A percentile compares a stretch with the other conserved stretches of the same genome.
Evolutionary conservation across 169 alveolate genomes (phyloP).

Genomic region (Blepharisma undulans): DNA sequence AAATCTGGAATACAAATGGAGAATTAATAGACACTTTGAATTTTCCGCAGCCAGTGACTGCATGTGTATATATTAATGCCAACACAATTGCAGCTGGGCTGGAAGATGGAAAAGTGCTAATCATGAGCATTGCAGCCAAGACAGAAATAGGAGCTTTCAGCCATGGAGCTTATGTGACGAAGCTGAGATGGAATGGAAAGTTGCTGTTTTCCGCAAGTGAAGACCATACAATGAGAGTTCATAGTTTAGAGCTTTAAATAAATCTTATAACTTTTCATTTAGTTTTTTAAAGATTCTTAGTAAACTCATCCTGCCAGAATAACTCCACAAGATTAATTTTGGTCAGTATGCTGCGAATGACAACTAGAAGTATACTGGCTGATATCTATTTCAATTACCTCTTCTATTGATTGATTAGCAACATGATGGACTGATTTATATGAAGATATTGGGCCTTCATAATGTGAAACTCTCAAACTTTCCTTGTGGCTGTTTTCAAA

Average conservation of each 20-base stretch:
- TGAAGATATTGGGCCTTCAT: neutral
- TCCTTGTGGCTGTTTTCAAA: neutral
- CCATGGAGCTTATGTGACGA: neutral
- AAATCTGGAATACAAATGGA: constrained; percentile 40
- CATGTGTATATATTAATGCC: neutral
- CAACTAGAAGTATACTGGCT: neutral
- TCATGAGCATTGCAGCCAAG: neutral
- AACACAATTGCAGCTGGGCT: constrained; percentile 12
- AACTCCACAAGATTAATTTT: neutral
- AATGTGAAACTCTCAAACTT: neutral
- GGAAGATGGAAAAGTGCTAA: neutral
- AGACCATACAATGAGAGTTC: neutral
- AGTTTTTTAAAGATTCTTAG: too few relatives aligned
- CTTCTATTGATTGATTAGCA: neutral
- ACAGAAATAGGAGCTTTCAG: neutral
- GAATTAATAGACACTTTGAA: constrained; percentile 19
- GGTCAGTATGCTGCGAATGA: neutral
- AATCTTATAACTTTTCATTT: neutral
- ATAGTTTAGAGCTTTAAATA: neutral
- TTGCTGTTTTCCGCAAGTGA: neutral
- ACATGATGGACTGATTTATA: neutral
- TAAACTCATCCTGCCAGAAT: neutral
- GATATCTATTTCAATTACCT: neutral
- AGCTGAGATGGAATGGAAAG: neutral
- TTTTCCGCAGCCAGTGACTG: neutral